Base-by-base conservation (phyloP, 1,284 basidiomycete genomes). In the Trametes versicolor region DNA sequence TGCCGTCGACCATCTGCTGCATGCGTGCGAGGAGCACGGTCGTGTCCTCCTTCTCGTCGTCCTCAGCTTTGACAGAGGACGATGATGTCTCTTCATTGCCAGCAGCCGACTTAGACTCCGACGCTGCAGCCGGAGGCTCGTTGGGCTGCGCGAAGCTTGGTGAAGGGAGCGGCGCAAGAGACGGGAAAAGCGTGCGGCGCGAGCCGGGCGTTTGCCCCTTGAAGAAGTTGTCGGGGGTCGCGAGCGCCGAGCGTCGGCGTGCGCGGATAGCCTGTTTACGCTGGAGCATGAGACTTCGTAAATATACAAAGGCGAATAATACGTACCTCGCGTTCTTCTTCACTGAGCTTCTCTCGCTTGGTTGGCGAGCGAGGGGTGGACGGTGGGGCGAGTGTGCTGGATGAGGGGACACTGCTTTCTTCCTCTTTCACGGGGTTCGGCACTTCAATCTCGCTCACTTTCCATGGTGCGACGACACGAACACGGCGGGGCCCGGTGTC, bases 1-100 rank as follows among this genome's bases (percentile, higher is more conserved):
- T 85, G 32, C 80, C 83, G 67, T 87, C 87, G 13, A 89, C 85
- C 36, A 86, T 88, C 70, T 85, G 82, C 70, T 83, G 86, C 86
- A 89, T 88, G 67, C 81, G 82, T 62, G 88, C 87, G 50, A 89
- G 75, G 45, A 89, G 74, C 17, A 81, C 81, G 9, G 81, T 76
- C 0, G 87, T 84, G 65, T 88, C 86, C 37, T 84, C 74, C 36
- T 78, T 73, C 21, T 75, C 74, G 19, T 76, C 76, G 10, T 75
- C 72, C 41, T 76, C 75, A 10, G 56, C 47, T 56, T 69, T 68
- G 53, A 64, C 67, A 10, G 66, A 58, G n/a, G 52, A 43, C 17
- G 52, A 52, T 17, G 70, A 39, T n/a, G 68, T 64, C 34, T 64
- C 57, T 29, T 62, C 60, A 34, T 65, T 61, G 43, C 45, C n/a